Conservation (phyloP, 164 flowering plant genomes). For the Annona cherimola region DNA sequence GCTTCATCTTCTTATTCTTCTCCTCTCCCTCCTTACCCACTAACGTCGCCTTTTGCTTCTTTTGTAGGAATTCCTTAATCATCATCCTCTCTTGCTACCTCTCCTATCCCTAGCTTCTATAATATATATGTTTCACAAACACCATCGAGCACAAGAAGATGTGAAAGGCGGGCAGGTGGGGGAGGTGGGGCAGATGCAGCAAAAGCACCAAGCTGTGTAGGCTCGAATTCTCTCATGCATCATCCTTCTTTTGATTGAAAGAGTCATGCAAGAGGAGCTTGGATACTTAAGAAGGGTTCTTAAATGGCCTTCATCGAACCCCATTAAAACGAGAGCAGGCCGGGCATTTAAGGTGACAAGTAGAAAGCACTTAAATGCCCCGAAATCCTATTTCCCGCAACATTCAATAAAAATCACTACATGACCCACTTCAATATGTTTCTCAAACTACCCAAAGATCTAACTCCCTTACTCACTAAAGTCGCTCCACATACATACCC, state of each 20-base stretch:
- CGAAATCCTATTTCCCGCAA: conserved; percentile 25
- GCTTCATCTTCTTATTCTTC: conserved; percentile 4
- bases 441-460: conserved; percentile 1
- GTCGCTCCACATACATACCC: not conserved
- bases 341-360: conserved; percentile 55
- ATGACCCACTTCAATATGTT: conserved; percentile 4
- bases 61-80: conserved; percentile 15
- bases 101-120: not conserved
- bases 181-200: not conserved
- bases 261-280: conserved; percentile 34
- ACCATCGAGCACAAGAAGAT: not conserved
- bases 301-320: conserved; percentile 44
- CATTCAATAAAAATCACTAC: conserved; percentile 18
- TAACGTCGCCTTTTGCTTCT: conserved; percentile 10
- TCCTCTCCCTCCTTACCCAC: conserved; percentile 4
- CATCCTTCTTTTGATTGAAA: conserved; percentile 8
- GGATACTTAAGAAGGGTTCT: conserved; percentile 37
- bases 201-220: not conserved
- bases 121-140: not conserved
- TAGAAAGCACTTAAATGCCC: conserved; percentile 53
- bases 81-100: conserved; percentile 7
- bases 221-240: not conserved
- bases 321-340: conserved; percentile 50
- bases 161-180: not conserved
- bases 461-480: not conserved